A percentile compares a stretch with the other conserved stretches of the same genome.
phyloP scores from a whole-genome alignment of 805 yeast genomes.

The Saturnispora sekii region DNA sequence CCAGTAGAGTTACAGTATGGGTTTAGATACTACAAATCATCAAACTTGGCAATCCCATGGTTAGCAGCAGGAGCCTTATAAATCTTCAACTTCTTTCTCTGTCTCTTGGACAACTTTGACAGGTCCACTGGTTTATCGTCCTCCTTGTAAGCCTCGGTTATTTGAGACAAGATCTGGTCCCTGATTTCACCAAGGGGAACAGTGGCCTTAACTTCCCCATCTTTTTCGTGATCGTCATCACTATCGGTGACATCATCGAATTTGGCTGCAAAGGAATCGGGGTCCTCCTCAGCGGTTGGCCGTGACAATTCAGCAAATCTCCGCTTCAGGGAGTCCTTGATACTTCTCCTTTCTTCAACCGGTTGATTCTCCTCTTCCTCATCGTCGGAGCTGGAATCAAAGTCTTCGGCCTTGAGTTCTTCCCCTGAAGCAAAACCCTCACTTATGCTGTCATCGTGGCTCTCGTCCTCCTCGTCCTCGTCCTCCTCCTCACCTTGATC shows the following conservation, averaged over 20 bases:
- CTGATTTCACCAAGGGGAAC: slow-evolving; percentile 20
- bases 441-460: slow-evolving; percentile 9
- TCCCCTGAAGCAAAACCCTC: slow-evolving; percentile 7
- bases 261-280: background rate
- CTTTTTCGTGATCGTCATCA: slow-evolving; percentile 14
- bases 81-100: slow-evolving; percentile 28
- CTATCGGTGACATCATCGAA: slow-evolving; percentile 11
- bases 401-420: slow-evolving; percentile 3
- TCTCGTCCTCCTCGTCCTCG: slow-evolving; percentile 13
- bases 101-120: slow-evolving; percentile 14
- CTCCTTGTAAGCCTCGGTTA: slow-evolving; percentile 20
- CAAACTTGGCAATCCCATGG: slow-evolving; percentile 59
- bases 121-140: slow-evolving; percentile 9
- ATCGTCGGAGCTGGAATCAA: slow-evolving; percentile 5
- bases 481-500: slow-evolving; percentile 25
- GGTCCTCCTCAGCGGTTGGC: background rate
- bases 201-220: slow-evolving; percentile 13
- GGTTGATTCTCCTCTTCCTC: background rate
- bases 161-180: slow-evolving; percentile 19
- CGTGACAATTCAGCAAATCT: background rate
- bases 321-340: background rate
- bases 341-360: background rate
- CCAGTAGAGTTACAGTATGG: background rate
- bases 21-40: slow-evolving; percentile 28
- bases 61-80: slow-evolving; percentile 42